A percentile compares a stretch with the other conserved stretches of the same genome.
These are phyloP conservation scores for Penicillium fimorum DNA, from an alignment of 495 filamentous ascomycete species.

Conservation along the genomic window DNA sequence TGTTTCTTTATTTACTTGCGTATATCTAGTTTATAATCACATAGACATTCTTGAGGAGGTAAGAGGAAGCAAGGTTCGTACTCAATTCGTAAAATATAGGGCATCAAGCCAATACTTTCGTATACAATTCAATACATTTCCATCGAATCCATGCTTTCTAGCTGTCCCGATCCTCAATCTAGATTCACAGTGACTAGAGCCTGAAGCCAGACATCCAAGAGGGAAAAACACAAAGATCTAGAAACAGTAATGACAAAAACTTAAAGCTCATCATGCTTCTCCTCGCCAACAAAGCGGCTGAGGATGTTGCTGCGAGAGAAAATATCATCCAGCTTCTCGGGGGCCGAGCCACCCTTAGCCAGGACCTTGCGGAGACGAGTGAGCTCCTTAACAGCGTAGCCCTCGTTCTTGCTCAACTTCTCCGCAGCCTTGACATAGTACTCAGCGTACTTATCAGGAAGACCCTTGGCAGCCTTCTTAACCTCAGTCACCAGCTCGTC, in stretches of 20 bases:
- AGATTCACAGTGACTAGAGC: background rate
- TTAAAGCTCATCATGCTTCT: slow-evolving; percentile 65
- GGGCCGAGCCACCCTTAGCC: slow-evolving; percentile 79
- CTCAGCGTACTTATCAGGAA: slow-evolving; percentile 81
- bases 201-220: background rate
- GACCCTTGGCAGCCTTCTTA: slow-evolving; percentile 62
- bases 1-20: background rate
- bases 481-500: slow-evolving; percentile 61
- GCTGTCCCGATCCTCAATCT: background rate
- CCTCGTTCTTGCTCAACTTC: slow-evolving; percentile 74
- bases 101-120: slow-evolving; percentile 12
- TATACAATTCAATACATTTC: slow-evolving; percentile 2
- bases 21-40: slow-evolving; percentile 6
- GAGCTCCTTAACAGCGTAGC: slow-evolving; percentile 84
- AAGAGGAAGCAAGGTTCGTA: background rate
- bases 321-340: slow-evolving; percentile 86
- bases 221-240: slow-evolving; percentile 13
- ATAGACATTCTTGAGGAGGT: background rate
- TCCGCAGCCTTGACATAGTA: slow-evolving; percentile 91
- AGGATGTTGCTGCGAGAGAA: slow-evolving; percentile 86
- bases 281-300: slow-evolving; percentile 62
- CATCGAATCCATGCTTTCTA: background rate
- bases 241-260: slow-evolving; percentile 12
- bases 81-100: slow-evolving; percentile 21
- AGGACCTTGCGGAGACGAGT: slow-evolving; percentile 74